Evolutionary conservation across 2,329 filamentous ascomycete genomes (phyloP).

Genomic region (Microcyclosporella mali): DNA sequence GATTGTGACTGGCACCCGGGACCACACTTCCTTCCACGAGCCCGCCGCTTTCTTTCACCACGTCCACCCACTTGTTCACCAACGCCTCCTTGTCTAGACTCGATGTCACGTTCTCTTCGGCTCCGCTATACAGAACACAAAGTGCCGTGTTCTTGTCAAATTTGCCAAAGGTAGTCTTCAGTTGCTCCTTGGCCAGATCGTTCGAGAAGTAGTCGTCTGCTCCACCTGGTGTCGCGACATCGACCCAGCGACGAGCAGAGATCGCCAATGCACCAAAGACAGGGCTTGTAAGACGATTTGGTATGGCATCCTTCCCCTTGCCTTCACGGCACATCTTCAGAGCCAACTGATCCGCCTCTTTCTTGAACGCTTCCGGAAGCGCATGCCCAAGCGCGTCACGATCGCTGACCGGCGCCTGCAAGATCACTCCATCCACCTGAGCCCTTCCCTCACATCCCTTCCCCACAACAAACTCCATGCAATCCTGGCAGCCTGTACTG

Average conservation of each 20-base stretch:
- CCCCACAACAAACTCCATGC: constrained; percentile 55
- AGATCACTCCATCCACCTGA: constrained; percentile 63
- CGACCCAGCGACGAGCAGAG: constrained; percentile 54
- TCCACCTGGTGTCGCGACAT: constrained; percentile 53
- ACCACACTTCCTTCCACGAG: constrained; percentile 46
- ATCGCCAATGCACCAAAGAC: constrained; percentile 39
- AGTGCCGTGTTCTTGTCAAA: constrained; percentile 50
- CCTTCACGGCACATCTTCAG: constrained; percentile 40
- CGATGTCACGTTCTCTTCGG: constrained; percentile 60
- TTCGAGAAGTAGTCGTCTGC: constrained; percentile 88
- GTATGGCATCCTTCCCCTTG: constrained; percentile 51
- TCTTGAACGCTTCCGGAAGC: constrained; percentile 40
- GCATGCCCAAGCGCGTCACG: constrained; percentile 55
- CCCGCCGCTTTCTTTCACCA: constrained; percentile 41
- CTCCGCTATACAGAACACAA: constrained; percentile 58
- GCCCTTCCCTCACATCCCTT: constrained; percentile 37
- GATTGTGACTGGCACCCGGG: constrained; percentile 46
- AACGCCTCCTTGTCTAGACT: constrained; percentile 53
- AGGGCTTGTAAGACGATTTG: constrained; percentile 27
- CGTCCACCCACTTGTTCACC: constrained; percentile 51
- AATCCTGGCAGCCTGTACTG: constrained; percentile 63
- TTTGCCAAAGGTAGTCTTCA: constrained; percentile 60
- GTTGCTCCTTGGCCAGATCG: constrained; percentile 56
- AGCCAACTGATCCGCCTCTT: constrained; percentile 40
- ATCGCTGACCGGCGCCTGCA: constrained; percentile 77